Evolutionary conservation across 176 grass and related monocot genomes (phyloP).

Genomic region (Avena atlantica): DNA sequence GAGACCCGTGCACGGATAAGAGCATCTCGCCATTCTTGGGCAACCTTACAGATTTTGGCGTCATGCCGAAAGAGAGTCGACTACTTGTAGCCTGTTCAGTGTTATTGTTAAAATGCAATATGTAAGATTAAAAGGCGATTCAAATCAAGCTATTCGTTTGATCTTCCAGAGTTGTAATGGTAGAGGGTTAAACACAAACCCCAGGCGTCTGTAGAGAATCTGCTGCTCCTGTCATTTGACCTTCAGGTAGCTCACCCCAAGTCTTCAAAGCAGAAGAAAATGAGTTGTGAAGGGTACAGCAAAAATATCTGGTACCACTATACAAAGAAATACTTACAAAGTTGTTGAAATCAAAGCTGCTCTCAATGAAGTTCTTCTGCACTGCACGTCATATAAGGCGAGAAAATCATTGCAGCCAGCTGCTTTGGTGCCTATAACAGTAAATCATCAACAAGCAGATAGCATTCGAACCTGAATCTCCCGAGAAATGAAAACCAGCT

Average conservation of each 20-base stretch:
- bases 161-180: neutral
- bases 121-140: neutral
- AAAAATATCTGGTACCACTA: conserved; percentile 29
- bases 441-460: conserved; percentile 30
- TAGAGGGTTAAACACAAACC: conserved; percentile 54
- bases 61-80: conserved; percentile 78
- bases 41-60: conserved; percentile 76
- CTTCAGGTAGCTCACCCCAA: conserved; percentile 45
- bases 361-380: conserved; percentile 58
- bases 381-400: conserved; percentile 44
- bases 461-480: conserved; percentile 61
- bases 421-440: conserved; percentile 21
- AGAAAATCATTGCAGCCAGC: conserved; percentile 20
- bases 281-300: conserved; percentile 16
- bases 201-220: conserved; percentile 72
- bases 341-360: conserved; percentile 47
- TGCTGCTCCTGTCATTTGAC: conserved; percentile 51
- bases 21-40: conserved; percentile 91
- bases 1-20: conserved; percentile 83
- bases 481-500: conserved; percentile 62
- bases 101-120: conserved; percentile 18
- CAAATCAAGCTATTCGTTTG: neutral
- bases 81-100: conserved; percentile 59
- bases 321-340: conserved; percentile 66
- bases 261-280: conserved; percentile 48